Base-by-base conservation (phyloP, 73 alveolate species). In the Paramecium sonneborni region DNA sequence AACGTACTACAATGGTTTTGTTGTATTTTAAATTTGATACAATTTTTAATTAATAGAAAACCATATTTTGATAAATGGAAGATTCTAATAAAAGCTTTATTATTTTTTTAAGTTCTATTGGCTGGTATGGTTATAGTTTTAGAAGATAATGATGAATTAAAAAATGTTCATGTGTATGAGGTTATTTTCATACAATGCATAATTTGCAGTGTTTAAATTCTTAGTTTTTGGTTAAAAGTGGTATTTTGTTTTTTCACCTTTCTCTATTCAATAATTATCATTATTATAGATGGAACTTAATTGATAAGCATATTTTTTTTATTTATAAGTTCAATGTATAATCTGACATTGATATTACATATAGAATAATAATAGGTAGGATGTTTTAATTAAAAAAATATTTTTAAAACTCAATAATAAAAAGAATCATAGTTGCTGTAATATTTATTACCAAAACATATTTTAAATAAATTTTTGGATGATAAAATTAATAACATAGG, bases 391-490 rank as follows among this genome's bases (percentile, higher is more conserved):
- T 38, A 72, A 72, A 72, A 72, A 18, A 35, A 72, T 7, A 72
- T 72, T 3, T 72, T 35, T 72, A 38, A 37, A 35, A 38, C 86
- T 28, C 14, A 72, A 72, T n/a, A 72, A 38, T 6, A 35, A 35
- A 72, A 72, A 72, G 86, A 72, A 35, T 38, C 55, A 72, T 37
- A 72, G 32, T 35, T 72, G 26, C 32, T 72, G 2, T 15, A 72
- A 38, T 72, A 72, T 38, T 72, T 72, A 72, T 37, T 72, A 7
- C 86, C 86, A 3, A 72, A 72, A 72, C 86, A 72, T 18, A 86
- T 86, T 62, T 52, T 86, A 38, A 76, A 67, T 58, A 58, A 57
- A 20, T 86, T 86, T 76, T 86, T 89, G 35, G 72, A 74, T 67
- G 92, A 89, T 7, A 89, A 26, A 9, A 74, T 72, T 1, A 52